Conservation (phyloP, 345 rosid species). For the thale cress (Arabidopsis thaliana) region DNA sequence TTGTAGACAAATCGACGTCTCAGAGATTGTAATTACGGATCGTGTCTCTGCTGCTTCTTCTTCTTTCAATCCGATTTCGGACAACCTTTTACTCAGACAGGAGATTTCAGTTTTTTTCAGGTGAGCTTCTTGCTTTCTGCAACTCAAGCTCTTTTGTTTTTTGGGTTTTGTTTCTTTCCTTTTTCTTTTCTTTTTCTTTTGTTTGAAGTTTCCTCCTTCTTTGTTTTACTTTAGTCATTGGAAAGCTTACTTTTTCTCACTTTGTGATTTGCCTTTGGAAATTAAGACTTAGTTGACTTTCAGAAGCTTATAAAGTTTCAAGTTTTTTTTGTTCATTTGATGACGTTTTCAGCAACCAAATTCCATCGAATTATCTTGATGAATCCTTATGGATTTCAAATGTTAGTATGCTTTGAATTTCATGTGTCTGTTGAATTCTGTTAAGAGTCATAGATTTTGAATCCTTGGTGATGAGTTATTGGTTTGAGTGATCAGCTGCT, state of each 20-base stretch:
- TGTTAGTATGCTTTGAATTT: conserved; percentile 4
- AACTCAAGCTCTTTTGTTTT: conserved; percentile 21
- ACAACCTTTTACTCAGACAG: conserved; percentile 40
- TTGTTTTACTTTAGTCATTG: conserved; percentile 28
- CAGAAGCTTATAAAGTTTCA: conserved; percentile 15
- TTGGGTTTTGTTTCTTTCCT: background rate
- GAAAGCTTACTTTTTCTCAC: conserved; percentile 34
- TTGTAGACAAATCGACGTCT: conserved; percentile 47
- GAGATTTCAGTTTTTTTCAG: conserved; percentile 28
- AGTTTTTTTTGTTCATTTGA: conserved; percentile 24
- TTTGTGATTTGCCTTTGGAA: conserved; percentile 27
- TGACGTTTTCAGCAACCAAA: conserved; percentile 22
- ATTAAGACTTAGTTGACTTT: conserved; percentile 41
- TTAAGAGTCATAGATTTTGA: background rate
- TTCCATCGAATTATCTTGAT: background rate
- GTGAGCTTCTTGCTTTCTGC: conserved; percentile 39
- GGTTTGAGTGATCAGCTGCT: conserved; percentile 18
- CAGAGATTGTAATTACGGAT: conserved; percentile 40
- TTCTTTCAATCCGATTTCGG: conserved; percentile 42
- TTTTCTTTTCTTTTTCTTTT: background rate
- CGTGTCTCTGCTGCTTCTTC: conserved; percentile 42
- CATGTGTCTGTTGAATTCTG: conserved; percentile 3
- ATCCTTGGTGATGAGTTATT: conserved; percentile 2
- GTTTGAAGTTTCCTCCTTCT: conserved; percentile 28
- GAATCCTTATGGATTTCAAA: conserved; percentile 6